A percentile compares a stretch with the other conserved stretches of the same genome.
phyloP scores from a whole-genome alignment of 352 stramenopile species.

The Globisporangium takayamanum region DNA sequence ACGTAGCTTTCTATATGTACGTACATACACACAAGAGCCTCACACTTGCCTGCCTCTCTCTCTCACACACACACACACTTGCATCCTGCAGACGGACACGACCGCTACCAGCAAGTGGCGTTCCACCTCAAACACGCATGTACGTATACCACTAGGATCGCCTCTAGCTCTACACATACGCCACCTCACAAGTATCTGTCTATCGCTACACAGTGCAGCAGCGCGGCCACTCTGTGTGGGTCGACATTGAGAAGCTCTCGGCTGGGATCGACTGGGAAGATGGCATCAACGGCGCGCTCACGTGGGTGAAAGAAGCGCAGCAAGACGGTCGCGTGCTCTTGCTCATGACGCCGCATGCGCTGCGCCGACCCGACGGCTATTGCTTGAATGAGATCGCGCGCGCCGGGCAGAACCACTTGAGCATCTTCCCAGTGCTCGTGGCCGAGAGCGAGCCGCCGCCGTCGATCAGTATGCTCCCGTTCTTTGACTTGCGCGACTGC shows the following conservation, averaged over 20 bases:
- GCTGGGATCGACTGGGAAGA: conserved; percentile 73
- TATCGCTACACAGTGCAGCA: conserved; percentile 34
- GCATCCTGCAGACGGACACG: conserved; percentile 46
- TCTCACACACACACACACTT: background rate
- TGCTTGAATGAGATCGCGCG: conserved; percentile 76
- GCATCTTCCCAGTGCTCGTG: conserved; percentile 69
- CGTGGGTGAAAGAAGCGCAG: conserved; percentile 64
- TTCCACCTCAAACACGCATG: conserved; percentile 60
- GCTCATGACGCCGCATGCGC: conserved; percentile 73
- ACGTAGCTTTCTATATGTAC: background rate
- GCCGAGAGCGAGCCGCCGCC: conserved; percentile 57
- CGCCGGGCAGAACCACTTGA: conserved; percentile 46
- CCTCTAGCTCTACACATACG: too few species aligned
- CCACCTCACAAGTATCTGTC: too few species aligned
- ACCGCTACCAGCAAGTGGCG: conserved; percentile 62
- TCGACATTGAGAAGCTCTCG: conserved; percentile 64
- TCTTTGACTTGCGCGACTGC: conserved; percentile 69
- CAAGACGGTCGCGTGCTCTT: conserved; percentile 64
- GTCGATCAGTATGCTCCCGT: conserved; percentile 64
- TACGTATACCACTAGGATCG: conserved; percentile 15
- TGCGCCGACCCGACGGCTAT: conserved; percentile 66
- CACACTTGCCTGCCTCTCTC: background rate
- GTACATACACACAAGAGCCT: background rate
- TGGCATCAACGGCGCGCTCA: conserved; percentile 53
- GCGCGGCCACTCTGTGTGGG: conserved; percentile 60